Conservation (phyloP, 345 rosid species). For the Geranium rotundifolium region DNA sequence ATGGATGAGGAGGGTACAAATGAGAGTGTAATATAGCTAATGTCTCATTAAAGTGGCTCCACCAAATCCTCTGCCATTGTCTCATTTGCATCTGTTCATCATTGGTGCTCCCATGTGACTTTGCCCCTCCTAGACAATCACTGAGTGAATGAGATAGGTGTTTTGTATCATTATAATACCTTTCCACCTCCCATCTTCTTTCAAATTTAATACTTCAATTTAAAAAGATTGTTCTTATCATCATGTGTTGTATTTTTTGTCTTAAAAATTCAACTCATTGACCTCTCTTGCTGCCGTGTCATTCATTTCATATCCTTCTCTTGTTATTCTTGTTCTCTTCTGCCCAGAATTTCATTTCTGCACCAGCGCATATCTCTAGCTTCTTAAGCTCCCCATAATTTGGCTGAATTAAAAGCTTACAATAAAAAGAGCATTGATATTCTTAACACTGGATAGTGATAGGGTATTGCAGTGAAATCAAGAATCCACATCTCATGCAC, state of each 20-base stretch:
- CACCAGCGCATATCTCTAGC: too few species aligned
- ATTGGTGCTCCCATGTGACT: constrained; percentile 56
- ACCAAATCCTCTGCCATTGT: constrained; percentile 55
- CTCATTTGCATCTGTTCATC: constrained; percentile 38
- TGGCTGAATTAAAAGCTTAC: too few species aligned
- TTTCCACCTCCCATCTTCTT: not conserved
- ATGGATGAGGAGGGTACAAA: constrained; percentile 15
- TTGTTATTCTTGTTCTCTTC: too few species aligned
- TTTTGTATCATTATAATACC: not conserved
- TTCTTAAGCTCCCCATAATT: too few species aligned
- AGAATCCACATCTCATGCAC: not conserved
- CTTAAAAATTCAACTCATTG: too few species aligned
- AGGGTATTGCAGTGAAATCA: not conserved
- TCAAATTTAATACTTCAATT: not conserved
- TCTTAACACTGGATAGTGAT: not conserved
- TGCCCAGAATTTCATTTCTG: too few species aligned
- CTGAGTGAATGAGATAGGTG: not conserved
- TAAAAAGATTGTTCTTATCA: not conserved
- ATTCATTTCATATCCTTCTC: too few species aligned
- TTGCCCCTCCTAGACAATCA: constrained; percentile 21
- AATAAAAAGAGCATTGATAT: not conserved
- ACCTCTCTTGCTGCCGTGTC: too few species aligned
- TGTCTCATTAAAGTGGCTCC: constrained; percentile 41
- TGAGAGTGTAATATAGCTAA: constrained; percentile 13
- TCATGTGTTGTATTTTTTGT: not conserved